phyloP scores from a whole-genome alignment of 108 stramenopile species.

The Nitzschia putrida region DNA sequence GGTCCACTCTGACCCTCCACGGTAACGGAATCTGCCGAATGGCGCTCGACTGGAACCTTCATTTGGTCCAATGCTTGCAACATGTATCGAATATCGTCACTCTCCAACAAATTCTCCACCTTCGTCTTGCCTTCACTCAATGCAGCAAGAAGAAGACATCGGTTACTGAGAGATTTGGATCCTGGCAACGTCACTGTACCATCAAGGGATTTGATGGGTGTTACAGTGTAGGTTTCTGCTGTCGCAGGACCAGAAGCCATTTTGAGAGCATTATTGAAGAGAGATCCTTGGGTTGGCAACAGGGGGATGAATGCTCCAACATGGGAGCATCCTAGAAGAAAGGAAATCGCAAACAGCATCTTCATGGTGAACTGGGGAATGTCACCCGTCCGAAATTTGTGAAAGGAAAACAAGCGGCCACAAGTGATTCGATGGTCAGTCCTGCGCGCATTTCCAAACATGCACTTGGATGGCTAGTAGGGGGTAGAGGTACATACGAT shows the following conservation, averaged over 20 bases:
- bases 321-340: constrained; percentile 7
- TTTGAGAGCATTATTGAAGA: background rate
- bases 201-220: constrained; percentile 73
- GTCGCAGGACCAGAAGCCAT: constrained; percentile 26
- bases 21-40: constrained; percentile 55
- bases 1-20: constrained; percentile 86
- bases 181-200: constrained; percentile 93
- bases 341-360: background rate
- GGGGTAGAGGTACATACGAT: too few species aligned
- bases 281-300: background rate
- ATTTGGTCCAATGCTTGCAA: constrained; percentile 85
- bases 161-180: constrained; percentile 92
- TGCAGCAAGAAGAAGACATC: constrained; percentile 80
- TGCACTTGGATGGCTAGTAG: too few species aligned
- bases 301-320: constrained; percentile 16
- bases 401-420: constrained; percentile 13
- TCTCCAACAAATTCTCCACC: constrained; percentile 89
- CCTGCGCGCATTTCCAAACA: background rate
- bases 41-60: constrained; percentile 72
- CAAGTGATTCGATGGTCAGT: constrained; percentile 20
- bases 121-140: constrained; percentile 68
- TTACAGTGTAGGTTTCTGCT: constrained; percentile 66
- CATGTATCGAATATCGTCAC: constrained; percentile 97
- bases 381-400: background rate
- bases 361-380: constrained; percentile 7